Base-by-base conservation (phyloP, 2,329 filamentous ascomycete genomes). In the Colletotrichum sp. region DNA sequence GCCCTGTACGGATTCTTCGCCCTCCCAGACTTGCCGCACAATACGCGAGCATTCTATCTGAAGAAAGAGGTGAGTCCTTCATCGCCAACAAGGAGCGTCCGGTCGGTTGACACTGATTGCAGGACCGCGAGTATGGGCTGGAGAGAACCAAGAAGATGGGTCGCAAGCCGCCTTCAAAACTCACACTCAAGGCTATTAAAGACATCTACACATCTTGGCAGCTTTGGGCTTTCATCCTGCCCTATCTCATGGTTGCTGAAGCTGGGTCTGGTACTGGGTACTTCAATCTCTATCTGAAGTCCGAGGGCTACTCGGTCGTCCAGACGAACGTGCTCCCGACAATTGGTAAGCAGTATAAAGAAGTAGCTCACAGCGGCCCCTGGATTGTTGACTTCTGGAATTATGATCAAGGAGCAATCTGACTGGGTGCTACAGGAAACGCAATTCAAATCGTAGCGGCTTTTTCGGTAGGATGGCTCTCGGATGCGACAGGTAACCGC, bases 271-370 rank as follows among this genome's bases (percentile, higher is more conserved):
- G 72, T 2, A 75, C 78, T 12, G 72, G 71, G 24, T 78, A 79
- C 66, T 87, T 55, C 79, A 83, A 18, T n/a, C 77, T 87, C 6
- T 87, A 85, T 84, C 76, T 87, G 39, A 87, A 87, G 79, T 82
- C 60, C 80, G 86, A 72, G 76, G 80, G 83, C n/a, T 87, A 87
- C 72, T 86, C 88, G 52, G 73, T 79, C 0, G 89, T 88, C 86
- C 91, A 92, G 76, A 85, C 88, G 26, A 86, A 52, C 89, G 89
- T 1, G 80, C 90, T 83, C 89, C 18, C 28, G 81, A 75, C 72
- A n/a, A 60, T 68, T 3, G 71, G 65, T 8, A 65, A 67, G 39
- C 12, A n/a, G 2, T 49, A 21, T 49, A 21, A 5, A 21, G 10
- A 5, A 39, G 6, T 3, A 6, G n/a, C 26, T 0, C 21, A 10